Evolutionary conservation across 2,329 filamentous ascomycete genomes (phyloP), one percentile per base, ranked within the genome.

Genomic region (Parasarocladium wereldwijsianum): DNA sequence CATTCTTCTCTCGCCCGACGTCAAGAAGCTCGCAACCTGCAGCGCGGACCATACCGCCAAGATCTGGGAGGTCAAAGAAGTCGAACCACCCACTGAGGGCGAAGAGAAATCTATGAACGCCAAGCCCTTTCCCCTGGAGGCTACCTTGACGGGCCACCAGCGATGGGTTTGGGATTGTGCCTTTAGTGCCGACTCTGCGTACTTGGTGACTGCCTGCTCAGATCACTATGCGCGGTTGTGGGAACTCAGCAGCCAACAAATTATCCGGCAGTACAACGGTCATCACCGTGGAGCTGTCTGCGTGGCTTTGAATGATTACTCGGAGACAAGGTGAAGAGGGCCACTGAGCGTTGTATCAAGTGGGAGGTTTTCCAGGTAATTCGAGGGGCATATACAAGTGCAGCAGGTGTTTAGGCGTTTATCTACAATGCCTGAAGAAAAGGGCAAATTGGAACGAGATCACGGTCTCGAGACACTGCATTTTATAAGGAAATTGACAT

Each of bases 91-190:
- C 32, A 40, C 34, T 24, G 41, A 35, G 24, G 37, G 43, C n/a
- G 32, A 40, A 14, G 52, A 57, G 26, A n/a, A n/a, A n/a, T n/a
- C n/a, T n/a, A 45, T 51, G 12, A 54, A 58, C 19, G 53, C 63
- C 7, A 70, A 64, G 51, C 76, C 64, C 24, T 90, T 82, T 42
- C 79, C 77, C 8, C 69, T 93, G 13, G 82, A 93, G 54, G 85
- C 84, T 3, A 92, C 84, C 2, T 69, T 94, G 2, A 80, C 80
- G 14, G 83, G 81, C 32, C 86, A 94, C 55, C 86, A 94, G 57
- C 76, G 86, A 32, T 94, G 86, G 86, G 86, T 94, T 1, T 94
- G 86, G 86, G 86, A 94, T 52, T 94, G 86, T 46, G 86, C 86
- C 1, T 94, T 94, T 55, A 87, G 80, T 37, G 86, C 86, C 16